A percentile compares a stretch with the other conserved stretches of the same genome.
Conservation (phyloP, 768 basidiomycete species). For the Xerocomellus dryophilus region DNA sequence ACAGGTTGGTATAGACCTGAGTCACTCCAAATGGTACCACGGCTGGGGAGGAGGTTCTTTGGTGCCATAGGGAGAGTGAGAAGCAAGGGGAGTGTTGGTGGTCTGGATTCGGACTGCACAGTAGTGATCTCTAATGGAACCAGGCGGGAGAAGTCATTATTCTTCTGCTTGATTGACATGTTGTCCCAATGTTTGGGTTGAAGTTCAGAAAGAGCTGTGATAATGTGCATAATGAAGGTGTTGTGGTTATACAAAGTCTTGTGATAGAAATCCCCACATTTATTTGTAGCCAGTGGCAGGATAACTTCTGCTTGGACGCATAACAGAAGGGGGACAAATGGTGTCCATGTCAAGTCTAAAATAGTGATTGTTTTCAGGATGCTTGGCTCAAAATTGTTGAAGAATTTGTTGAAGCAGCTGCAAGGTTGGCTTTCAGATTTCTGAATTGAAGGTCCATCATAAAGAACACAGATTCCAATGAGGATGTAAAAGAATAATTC, state of each 20-base stretch:
- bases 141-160: too few species aligned
- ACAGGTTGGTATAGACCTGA: too few species aligned
- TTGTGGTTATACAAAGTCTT: too few species aligned
- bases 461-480: not conserved
- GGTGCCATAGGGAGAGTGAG: too few species aligned
- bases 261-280: not conserved
- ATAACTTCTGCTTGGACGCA: not conserved
- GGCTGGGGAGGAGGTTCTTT: too few species aligned
- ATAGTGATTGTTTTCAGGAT: not conserved
- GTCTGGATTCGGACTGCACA: too few species aligned
- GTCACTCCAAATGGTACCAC: too few species aligned
- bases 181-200: too few species aligned
- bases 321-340: not conserved
- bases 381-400: slow-evolving; percentile 2
- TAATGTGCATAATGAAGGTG: not conserved
- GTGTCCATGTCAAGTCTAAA: not conserved
- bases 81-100: too few species aligned
- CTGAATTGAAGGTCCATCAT: not conserved
- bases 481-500: not conserved
- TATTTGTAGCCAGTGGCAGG: not conserved
- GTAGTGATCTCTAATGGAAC: too few species aligned
- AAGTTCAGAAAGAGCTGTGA: not conserved
- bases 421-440: not conserved
- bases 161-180: too few species aligned
- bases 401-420: slow-evolving; percentile 6